A percentile compares a stretch with the other conserved stretches of the same genome.
phyloP scores from a whole-genome alignment of 169 alveolate genomes.

The Plasmodium malariae region DNA sequence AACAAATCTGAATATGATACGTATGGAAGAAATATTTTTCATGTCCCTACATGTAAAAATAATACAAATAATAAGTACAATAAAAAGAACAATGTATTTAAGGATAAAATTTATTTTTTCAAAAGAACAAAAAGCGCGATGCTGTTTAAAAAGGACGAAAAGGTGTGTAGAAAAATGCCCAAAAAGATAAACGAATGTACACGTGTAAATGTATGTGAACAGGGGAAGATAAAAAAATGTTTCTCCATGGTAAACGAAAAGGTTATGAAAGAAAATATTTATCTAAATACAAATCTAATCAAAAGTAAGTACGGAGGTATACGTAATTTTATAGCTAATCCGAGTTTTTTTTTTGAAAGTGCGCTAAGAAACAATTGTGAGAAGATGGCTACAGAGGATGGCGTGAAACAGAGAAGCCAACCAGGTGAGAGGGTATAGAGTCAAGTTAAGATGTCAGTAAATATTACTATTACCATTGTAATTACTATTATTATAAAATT shows the following conservation, averaged over 20 bases:
- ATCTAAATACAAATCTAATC: background rate
- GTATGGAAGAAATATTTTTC: background rate
- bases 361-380: slow-evolving; percentile 2
- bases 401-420: too few relatives aligned
- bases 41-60: background rate
- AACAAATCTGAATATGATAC: background rate
- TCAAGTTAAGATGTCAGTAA: too few relatives aligned
- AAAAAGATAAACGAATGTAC: background rate
- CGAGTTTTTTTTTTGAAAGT: slow-evolving; percentile 45
- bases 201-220: background rate
- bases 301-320: slow-evolving; percentile 7
- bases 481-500: too few relatives aligned
- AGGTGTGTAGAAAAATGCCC: background rate
- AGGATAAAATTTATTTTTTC: slow-evolving; percentile 4
- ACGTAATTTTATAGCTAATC: background rate
- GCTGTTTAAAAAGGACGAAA: slow-evolving; percentile 5
- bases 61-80: background rate
- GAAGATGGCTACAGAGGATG: too few relatives aligned
- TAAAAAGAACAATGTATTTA: background rate
- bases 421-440: too few relatives aligned
- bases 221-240: slow-evolving; percentile 5
- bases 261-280: background rate
- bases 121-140: slow-evolving; percentile 20
- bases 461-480: too few relatives aligned
- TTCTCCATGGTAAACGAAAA: slow-evolving; percentile 13